Conservation (phyloP, 2,329 filamentous ascomycete genomes). For the Aquanectria penicillioides region DNA sequence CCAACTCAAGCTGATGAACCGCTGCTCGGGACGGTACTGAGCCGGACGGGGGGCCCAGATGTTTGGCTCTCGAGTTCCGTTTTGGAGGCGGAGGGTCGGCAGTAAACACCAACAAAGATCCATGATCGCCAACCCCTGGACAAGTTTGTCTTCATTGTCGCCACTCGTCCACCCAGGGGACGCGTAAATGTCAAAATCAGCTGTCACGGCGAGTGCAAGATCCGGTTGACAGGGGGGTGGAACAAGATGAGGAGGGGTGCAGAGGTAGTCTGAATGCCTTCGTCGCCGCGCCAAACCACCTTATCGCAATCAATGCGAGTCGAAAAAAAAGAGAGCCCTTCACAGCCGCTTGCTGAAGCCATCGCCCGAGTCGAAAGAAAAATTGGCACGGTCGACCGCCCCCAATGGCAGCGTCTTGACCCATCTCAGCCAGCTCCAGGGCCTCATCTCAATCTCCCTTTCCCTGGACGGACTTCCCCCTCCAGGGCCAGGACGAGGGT, state of each 20-base stretch:
- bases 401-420: slow-evolving; percentile 18
- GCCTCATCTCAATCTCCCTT: slow-evolving; percentile 9
- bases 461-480: slow-evolving; percentile 13
- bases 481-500: slow-evolving; percentile 7
- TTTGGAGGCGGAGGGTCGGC: slow-evolving; percentile 9
- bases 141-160: slow-evolving; percentile 12
- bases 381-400: slow-evolving; percentile 5
- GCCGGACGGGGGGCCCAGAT: slow-evolving; percentile 24
- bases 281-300: not conserved
- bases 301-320: slow-evolving; percentile 1
- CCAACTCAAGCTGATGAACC: slow-evolving; percentile 7
- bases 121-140: slow-evolving; percentile 8
- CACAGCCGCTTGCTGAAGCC: not conserved
- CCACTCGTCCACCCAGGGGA: slow-evolving; percentile 34
- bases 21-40: slow-evolving; percentile 26
- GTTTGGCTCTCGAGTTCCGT: not conserved
- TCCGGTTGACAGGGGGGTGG: slow-evolving; percentile 28
- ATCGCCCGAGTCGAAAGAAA: not conserved
- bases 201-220: slow-evolving; percentile 32
- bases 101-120: slow-evolving; percentile 25
- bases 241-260: not conserved
- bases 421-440: not conserved
- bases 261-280: not conserved
- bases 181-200: slow-evolving; percentile 37
- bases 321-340: not conserved